These are phyloP conservation scores for Psilocybe tampanensis DNA, from an alignment of 768 basidiomycete genomes.

Conservation along the genomic window DNA sequence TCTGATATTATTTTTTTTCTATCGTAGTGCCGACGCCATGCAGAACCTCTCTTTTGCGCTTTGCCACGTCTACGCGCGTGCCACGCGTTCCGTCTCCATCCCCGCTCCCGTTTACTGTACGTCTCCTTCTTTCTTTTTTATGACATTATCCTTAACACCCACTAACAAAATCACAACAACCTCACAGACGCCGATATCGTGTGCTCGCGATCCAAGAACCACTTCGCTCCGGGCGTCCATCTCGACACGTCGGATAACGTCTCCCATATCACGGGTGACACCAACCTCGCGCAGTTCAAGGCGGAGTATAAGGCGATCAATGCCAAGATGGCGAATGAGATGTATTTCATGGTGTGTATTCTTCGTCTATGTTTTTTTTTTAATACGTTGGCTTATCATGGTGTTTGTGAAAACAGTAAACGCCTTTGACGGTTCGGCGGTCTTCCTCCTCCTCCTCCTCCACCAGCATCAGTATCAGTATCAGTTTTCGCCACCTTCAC, in stretches of 20 bases:
- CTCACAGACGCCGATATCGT: conserved; percentile 76
- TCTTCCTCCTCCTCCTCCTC: no score
- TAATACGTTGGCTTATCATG: no score
- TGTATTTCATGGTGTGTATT: conserved; percentile 60
- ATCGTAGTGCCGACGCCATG: conserved; percentile 58
- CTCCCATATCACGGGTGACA: conserved; percentile 43
- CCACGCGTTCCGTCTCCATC: conserved; percentile 84
- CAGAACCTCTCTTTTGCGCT: conserved; percentile 73
- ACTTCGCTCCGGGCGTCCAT: conserved; percentile 66
- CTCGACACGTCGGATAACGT: conserved; percentile 63
- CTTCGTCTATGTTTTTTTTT: background rate
- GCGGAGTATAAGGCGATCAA: conserved; percentile 61
- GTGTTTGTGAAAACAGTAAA: no score
- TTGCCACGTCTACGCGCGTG: conserved; percentile 79
- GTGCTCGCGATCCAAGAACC: conserved; percentile 79
- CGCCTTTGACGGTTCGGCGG: no score
- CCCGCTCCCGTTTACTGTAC: conserved; percentile 85
- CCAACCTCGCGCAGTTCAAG: conserved; percentile 49
- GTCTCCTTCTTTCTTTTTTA: conserved; percentile 19
- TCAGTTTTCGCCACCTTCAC: background rate
- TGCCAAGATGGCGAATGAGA: conserved; percentile 45
- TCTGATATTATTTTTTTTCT: background rate
- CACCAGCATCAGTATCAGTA: no score
- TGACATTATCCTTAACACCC: conserved; percentile 13
- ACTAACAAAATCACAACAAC: conserved; percentile 34